Percentiles rank a stretch among this genome's conserved stretches.
phyloP scores from a whole-genome alignment of 2,329 filamentous ascomycete species.

The Botryosphaeria dothidea region DNA sequence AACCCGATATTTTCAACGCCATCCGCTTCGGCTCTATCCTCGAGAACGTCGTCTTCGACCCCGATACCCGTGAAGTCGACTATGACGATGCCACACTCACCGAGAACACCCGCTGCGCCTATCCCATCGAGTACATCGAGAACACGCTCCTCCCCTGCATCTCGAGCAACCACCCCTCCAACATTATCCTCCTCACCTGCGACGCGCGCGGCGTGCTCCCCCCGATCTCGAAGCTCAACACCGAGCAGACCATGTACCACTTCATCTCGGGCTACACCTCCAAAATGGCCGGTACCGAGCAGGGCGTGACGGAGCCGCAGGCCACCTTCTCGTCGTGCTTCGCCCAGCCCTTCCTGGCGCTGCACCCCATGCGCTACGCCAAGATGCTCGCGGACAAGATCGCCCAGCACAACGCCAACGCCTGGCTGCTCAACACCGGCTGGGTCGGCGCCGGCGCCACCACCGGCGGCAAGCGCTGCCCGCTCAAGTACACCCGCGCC shows the following conservation, averaged over 20 bases:
- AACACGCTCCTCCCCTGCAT: slow-evolving; percentile 99
- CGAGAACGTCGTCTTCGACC: slow-evolving; percentile 98
- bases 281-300: slow-evolving; percentile 99
- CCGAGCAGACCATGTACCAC: slow-evolving; percentile 99
- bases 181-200: slow-evolving; percentile 98
- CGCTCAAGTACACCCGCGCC: slow-evolving; percentile 96
- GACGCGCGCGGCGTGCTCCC: slow-evolving; percentile 96
- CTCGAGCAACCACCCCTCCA: slow-evolving; percentile 82
- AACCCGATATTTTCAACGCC: slow-evolving; percentile 95
- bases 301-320: slow-evolving; percentile 94
- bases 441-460: slow-evolving; percentile 92
- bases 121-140: slow-evolving; percentile 98
- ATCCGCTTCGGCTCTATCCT: slow-evolving; percentile 97
- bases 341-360: slow-evolving; percentile 96
- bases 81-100: slow-evolving; percentile 95
- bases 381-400: slow-evolving; percentile 99
- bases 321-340: slow-evolving; percentile 99
- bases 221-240: slow-evolving; percentile 94
- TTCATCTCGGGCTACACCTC: slow-evolving; percentile 99
- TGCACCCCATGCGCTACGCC: slow-evolving; percentile 99
- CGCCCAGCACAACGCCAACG: slow-evolving; percentile 88
- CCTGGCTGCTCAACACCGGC: slow-evolving; percentile 97
- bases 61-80: slow-evolving; percentile 83
- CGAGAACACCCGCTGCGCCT: slow-evolving; percentile 97
- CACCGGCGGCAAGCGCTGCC: slow-evolving; percentile 94